Evolutionary conservation across 2,329 filamentous ascomycete genomes (phyloP).

Genomic region (Hansfordia pulvinata): DNA sequence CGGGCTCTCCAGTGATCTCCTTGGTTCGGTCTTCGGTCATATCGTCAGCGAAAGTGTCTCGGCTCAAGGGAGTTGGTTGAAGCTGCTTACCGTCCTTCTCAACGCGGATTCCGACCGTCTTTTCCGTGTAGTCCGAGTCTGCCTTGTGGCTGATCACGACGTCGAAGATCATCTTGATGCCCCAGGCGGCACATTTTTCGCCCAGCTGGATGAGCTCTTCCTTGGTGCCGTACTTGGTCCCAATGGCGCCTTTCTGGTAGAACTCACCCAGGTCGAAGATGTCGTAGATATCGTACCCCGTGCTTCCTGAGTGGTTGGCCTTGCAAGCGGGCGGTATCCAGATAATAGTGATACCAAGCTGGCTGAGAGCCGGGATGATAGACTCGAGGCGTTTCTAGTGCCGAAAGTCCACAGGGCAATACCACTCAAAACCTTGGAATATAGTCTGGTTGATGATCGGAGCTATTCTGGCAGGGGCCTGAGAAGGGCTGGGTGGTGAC

Average conservation of each 20-base stretch:
- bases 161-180: constrained; percentile 52
- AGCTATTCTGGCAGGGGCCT: too few species aligned
- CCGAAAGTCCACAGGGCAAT: constrained; percentile 43
- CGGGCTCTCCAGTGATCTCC: constrained; percentile 35
- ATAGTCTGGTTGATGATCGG: too few species aligned
- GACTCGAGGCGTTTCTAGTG: constrained; percentile 47
- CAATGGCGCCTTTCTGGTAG: constrained; percentile 48
- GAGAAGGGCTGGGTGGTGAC: too few species aligned
- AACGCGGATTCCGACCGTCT: constrained; percentile 44
- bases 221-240: constrained; percentile 57
- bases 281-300: constrained; percentile 60
- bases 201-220: constrained; percentile 44
- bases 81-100: constrained; percentile 26
- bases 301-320: too few species aligned
- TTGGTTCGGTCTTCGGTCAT: constrained; percentile 34
- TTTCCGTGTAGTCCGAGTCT: constrained; percentile 51
- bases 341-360: constrained; percentile 45
- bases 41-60: not conserved
- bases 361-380: constrained; percentile 37
- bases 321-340: constrained; percentile 65
- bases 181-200: too few species aligned
- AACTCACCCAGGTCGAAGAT: constrained; percentile 61
- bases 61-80: constrained; percentile 4
- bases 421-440: constrained; percentile 66
- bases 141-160: constrained; percentile 63